Base-by-base conservation (phyloP, 371 early-diverging fungal genomes). In the Sanchytrium tribonematis region DNA sequence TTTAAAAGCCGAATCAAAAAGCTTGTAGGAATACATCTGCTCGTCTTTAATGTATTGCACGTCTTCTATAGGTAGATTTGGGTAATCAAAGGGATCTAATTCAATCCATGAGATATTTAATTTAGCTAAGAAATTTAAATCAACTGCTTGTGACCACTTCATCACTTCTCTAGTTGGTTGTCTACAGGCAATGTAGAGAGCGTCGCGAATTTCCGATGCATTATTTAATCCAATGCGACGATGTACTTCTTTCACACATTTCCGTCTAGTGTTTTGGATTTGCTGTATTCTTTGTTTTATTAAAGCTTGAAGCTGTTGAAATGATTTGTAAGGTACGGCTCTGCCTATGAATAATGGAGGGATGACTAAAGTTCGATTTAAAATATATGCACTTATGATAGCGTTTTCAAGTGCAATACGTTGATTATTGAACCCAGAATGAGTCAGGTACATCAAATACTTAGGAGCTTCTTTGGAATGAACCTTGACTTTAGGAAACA, bases 361-460 rank as follows among this genome's bases (percentile, higher is more conserved):
- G 16, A 68, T 17, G 1, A 68, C 27, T 17, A 68, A 30, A 1
- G 68, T 68, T 68, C 68, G 28, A 30, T 68, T 68, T 17, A 28
- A 12, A 16, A 68, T 28, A 12, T 68, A 17, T 1, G 68, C 68
- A 29, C 28, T 12, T 30, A 68, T 1, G 28, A 68, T 17, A 17
- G 68, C 68, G 30, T 68, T 68, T 29, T 68, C 68, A 17, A 68
- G 30, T 30, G 17, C 68, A 30, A 17, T 30, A 1, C 17, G 5
- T 27, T 68, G 68, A 30, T 68, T 68, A 30, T 16, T 29, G 12
- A 68, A 30, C 1, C 68, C 68, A 68, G 28, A 28, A 30, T 68
- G 68, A 30, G 68, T 17, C 5, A 68, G 29, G 30, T 68, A 68
- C 12, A 5, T 16, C 2, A 68, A 17, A 27, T 29, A 68, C 27